These are phyloP conservation scores for Stenogyne calaminthoides DNA, from an alignment of 305 asterid species.

Conservation along the genomic window DNA sequence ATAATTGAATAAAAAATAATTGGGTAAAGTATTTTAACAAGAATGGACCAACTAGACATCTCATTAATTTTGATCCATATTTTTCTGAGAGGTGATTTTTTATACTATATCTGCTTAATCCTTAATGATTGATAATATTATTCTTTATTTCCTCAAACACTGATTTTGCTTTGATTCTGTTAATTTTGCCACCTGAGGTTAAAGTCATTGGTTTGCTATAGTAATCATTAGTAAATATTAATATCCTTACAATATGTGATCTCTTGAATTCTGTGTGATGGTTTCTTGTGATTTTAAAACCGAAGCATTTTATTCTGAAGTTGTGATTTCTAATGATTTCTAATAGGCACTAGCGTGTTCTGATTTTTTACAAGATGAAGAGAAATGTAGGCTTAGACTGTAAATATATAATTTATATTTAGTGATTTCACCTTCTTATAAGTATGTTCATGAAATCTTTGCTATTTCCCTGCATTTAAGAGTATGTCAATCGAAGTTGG, in stretches of 20 bases:
- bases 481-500: neutral
- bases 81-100: neutral
- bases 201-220: neutral
- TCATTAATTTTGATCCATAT: neutral
- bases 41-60: neutral
- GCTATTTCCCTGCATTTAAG: neutral
- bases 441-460: neutral
- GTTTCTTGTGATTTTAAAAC: constrained; percentile 14
- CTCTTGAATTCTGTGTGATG: neutral
- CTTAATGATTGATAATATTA: neutral
- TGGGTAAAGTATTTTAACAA: neutral
- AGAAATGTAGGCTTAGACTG: neutral
- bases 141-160: neutral
- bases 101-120: neutral
- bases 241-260: neutral
- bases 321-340: neutral
- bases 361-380: neutral
- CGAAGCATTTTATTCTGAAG: neutral
- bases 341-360: neutral
- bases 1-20: neutral
- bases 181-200: neutral
- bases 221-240: neutral
- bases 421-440: neutral
- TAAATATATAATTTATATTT: neutral
- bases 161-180: constrained; percentile 8